These are phyloP conservation scores for Lycium ferocissimum DNA, from an alignment of 257 asterid species.

Conservation along the genomic window DNA sequence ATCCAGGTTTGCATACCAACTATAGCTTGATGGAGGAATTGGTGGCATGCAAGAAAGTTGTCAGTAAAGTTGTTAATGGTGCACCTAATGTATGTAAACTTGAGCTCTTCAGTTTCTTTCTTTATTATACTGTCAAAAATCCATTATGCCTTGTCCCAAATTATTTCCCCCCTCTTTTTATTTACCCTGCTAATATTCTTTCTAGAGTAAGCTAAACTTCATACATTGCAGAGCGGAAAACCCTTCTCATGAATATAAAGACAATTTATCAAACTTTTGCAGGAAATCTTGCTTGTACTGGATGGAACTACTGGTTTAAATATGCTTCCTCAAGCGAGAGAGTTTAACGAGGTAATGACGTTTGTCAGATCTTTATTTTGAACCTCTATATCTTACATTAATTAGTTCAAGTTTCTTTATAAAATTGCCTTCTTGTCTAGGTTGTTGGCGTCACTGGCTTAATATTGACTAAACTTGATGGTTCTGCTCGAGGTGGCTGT, in stretches of 20 bases:
- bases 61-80: conserved; percentile 74
- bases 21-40: conserved; percentile 98
- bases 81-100: conserved; percentile 81
- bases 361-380: background rate
- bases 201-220: conserved; percentile 1
- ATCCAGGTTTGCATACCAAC: conserved; percentile 88
- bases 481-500: conserved; percentile 99
- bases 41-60: conserved; percentile 82
- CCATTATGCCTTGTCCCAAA: conserved; percentile 6
- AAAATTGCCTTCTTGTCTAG: conserved; percentile 46
- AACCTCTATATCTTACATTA: conserved; percentile 22
- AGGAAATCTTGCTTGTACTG: conserved; percentile 90
- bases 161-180: background rate
- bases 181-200: background rate
- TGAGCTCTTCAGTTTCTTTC: background rate
- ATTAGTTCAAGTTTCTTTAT: background rate
- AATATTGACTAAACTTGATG: conserved; percentile 93
- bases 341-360: conserved; percentile 83
- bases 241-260: background rate
- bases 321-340: conserved; percentile 99
- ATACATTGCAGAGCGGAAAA: background rate
- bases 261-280: conserved; percentile 30
- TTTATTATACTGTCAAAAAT: background rate
- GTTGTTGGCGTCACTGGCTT: conserved; percentile 97
- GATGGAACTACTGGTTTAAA: conserved; percentile 97